Conservation (phyloP, 108 stramenopile species). For the Nannochloropsis gaditana region DNA sequence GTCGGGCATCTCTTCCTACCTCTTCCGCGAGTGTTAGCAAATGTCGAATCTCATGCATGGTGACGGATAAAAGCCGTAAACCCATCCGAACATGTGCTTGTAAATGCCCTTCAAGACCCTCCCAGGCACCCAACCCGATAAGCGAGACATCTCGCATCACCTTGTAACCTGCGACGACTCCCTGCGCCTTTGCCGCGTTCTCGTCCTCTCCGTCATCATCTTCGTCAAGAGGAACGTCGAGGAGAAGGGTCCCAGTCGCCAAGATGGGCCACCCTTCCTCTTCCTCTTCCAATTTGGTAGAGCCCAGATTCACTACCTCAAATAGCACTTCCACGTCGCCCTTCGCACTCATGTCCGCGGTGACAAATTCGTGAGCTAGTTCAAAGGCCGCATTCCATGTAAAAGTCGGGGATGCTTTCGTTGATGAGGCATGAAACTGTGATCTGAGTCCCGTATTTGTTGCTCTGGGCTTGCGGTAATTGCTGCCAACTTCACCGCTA, state of each 20-base stretch:
- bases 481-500: neutral
- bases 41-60: neutral
- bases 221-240: neutral
- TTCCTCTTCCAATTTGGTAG: neutral
- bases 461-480: neutral
- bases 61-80: neutral
- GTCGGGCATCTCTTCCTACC: neutral
- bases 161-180: neutral
- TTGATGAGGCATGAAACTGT: neutral
- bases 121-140: neutral
- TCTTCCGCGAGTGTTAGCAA: constrained; percentile 7
- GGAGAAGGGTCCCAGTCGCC: neutral
- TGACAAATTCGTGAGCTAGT: neutral
- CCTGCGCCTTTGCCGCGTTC: neutral
- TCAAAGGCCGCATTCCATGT: neutral
- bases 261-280: neutral
- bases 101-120: neutral
- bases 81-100: neutral
- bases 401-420: neutral
- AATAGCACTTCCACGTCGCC: neutral
- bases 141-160: neutral
- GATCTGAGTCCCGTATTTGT: neutral
- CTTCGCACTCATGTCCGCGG: neutral
- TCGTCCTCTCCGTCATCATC: neutral
- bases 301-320: neutral